A percentile compares a stretch with the other conserved stretches of the same genome.
phyloP scores from a whole-genome alignment of 768 basidiomycete genomes.

The Lactarius tabidus region DNA sequence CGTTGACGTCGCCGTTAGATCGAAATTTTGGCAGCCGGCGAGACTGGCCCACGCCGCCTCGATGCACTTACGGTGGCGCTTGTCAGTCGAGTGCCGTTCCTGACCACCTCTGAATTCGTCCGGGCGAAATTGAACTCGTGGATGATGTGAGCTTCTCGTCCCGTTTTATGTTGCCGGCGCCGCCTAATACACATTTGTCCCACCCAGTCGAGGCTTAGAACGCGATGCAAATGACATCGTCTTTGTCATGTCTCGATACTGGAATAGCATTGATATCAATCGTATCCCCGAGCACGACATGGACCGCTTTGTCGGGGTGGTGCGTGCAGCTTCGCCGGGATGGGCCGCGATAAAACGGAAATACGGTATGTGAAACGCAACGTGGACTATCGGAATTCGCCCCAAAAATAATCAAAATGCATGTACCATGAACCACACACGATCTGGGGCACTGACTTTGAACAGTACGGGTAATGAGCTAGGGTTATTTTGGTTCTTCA shows the following conservation, averaged over 20 bases:
- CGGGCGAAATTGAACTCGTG: conserved; percentile 81
- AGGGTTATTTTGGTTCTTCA: background rate
- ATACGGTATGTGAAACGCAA: conserved; percentile 51
- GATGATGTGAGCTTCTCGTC: conserved; percentile 56
- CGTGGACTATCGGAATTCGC: conserved; percentile 10
- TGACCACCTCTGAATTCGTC: conserved; percentile 82
- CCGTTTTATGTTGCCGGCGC: conserved; percentile 6
- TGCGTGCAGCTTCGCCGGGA: conserved; percentile 59
- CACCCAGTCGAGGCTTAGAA: conserved; percentile 57
- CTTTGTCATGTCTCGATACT: conserved; percentile 67
- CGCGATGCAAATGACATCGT: conserved; percentile 75
- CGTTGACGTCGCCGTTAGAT: conserved; percentile 44
- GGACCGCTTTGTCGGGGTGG: conserved; percentile 63
- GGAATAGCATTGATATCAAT: conserved; percentile 82
- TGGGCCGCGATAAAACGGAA: conserved; percentile 75
- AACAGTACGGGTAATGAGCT: conserved; percentile 1
- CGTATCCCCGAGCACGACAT: conserved; percentile 84
- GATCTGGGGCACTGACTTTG: conserved; percentile 15
- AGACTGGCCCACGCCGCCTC: conserved; percentile 72
- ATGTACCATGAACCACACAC: conserved; percentile 10
- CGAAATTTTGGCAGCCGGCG: conserved; percentile 78
- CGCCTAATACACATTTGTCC: conserved; percentile 16
- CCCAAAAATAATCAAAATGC: conserved; percentile 14
- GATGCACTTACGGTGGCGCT: conserved; percentile 64
- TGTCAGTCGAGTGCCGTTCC: conserved; percentile 69